Conservation (phyloP, 1,284 basidiomycete genomes). For the Takashimella koratensis region DNA sequence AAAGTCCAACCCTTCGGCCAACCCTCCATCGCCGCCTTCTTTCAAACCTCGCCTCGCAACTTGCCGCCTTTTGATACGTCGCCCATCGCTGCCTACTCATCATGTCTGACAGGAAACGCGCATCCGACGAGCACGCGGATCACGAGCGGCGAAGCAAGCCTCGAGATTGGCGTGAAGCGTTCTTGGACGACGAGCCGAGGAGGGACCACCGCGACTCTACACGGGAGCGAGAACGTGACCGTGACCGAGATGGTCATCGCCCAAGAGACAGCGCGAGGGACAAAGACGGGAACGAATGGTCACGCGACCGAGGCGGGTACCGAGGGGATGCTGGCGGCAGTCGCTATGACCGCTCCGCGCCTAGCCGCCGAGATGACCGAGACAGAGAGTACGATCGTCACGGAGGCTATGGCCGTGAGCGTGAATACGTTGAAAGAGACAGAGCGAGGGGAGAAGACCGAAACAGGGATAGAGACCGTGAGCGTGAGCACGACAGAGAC, state of each 20-base stretch:
- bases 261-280: conserved; percentile 2
- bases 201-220: too few relatives aligned
- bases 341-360: not conserved
- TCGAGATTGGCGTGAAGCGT: conserved; percentile 71
- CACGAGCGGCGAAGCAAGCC: conserved; percentile 61
- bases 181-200: conserved; percentile 52
- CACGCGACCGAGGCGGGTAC: conserved; percentile 1
- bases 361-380: conserved; percentile 3
- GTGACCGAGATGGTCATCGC: conserved; percentile 27
- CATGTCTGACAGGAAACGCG: not conserved
- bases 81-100: too few relatives aligned
- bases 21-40: too few relatives aligned
- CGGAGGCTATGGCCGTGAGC: too few relatives aligned
- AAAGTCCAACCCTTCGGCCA: too few relatives aligned
- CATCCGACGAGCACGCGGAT: not conserved
- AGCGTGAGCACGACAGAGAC: conserved; percentile 33
- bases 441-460: conserved; percentile 16
- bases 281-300: not conserved
- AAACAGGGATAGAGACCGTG: conserved; percentile 16
- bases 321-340: not conserved
- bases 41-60: not conserved
- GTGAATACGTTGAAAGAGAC: conserved; percentile 11
- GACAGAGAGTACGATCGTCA: conserved; percentile 9
- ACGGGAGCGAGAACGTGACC: conserved; percentile 38
- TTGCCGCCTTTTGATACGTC: not conserved